A percentile compares a stretch with the other conserved stretches of the same genome.
phyloP scores from a whole-genome alignment of 495 filamentous ascomycete genomes.

The Penicillium desertorum region DNA sequence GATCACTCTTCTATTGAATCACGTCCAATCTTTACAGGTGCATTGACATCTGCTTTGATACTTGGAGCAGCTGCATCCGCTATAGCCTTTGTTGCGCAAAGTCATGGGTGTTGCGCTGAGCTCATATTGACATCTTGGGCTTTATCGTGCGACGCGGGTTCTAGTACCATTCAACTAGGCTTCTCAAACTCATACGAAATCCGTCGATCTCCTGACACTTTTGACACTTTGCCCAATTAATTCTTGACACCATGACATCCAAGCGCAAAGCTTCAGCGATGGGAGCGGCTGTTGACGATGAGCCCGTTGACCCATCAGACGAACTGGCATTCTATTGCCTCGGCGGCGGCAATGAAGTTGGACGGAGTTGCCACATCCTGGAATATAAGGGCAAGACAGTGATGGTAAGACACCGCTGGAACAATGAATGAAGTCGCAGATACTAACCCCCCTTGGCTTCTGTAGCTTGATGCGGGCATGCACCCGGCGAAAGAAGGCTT shows the following conservation, averaged over 20 bases:
- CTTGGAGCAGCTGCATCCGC: not conserved
- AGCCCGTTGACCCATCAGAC: conserved; percentile 75
- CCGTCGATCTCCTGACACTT: not conserved
- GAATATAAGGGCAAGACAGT: conserved; percentile 99
- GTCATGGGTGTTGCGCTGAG: conserved; percentile 4
- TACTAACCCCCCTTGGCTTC: conserved; percentile 21
- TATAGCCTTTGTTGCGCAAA: not conserved
- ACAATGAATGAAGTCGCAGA: not conserved
- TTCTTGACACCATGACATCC: conserved; percentile 57
- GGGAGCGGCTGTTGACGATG: conserved; percentile 57
- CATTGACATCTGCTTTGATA: not conserved
- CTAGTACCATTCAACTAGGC: conserved; percentile 11
- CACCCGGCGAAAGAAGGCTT: conserved; percentile 97
- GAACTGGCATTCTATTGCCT: conserved; percentile 91
- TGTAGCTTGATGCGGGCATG: conserved; percentile 90
- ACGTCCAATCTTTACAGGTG: not conserved
- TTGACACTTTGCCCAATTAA: not conserved
- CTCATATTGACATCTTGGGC: conserved; percentile 12
- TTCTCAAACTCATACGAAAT: not conserved
- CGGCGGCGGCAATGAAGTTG: conserved; percentile 95
- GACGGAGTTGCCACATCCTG: conserved; percentile 94
- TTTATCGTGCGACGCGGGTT: conserved; percentile 9
- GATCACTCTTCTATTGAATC: not conserved
- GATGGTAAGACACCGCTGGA: conserved; percentile 66
- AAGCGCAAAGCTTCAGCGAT: conserved; percentile 74